Percentiles rank a stretch among this genome's conserved stretches.
Evolutionary conservation across 1,139 yeast genomes (phyloP).

Genomic region (Pneumocystis jirovecii): DNA sequence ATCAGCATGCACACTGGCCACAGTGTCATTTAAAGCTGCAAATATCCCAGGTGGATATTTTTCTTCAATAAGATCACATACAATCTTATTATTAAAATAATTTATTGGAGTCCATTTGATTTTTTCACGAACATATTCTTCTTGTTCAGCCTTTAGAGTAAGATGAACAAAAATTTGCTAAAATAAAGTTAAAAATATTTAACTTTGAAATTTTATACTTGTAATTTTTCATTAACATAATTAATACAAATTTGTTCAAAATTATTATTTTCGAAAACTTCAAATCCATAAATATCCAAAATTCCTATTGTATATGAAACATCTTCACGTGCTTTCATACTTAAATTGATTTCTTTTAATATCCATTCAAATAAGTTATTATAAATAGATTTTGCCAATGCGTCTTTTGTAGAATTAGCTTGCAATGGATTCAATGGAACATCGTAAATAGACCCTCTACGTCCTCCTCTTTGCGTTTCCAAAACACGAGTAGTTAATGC

Average conservation of each 20-base stretch:
- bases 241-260: constrained; percentile 95
- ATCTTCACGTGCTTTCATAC: constrained; percentile 35
- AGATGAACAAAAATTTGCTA: constrained; percentile 81
- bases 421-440: constrained; percentile 85
- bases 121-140: constrained; percentile 87
- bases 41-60: constrained; percentile 92
- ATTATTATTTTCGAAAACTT: constrained; percentile 89
- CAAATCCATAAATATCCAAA: constrained; percentile 95
- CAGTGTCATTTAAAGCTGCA: constrained; percentile 91
- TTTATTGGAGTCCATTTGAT: constrained; percentile 97
- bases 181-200: not conserved
- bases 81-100: constrained; percentile 89
- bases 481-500: constrained; percentile 67
- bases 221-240: constrained; percentile 91
- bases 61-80: constrained; percentile 91
- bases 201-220: constrained; percentile 21
- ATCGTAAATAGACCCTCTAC: constrained; percentile 85
- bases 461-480: constrained; percentile 68
- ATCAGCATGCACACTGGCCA: constrained; percentile 98
- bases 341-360: constrained; percentile 78
- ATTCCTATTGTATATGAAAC: constrained; percentile 57
- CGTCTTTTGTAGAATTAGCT: constrained; percentile 89
- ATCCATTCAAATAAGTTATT: constrained; percentile 93
- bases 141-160: constrained; percentile 93
- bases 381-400: constrained; percentile 87